These are phyloP conservation scores for Penicillium flavigenum DNA, from an alignment of 495 filamentous ascomycete species.

Conservation along the genomic window DNA sequence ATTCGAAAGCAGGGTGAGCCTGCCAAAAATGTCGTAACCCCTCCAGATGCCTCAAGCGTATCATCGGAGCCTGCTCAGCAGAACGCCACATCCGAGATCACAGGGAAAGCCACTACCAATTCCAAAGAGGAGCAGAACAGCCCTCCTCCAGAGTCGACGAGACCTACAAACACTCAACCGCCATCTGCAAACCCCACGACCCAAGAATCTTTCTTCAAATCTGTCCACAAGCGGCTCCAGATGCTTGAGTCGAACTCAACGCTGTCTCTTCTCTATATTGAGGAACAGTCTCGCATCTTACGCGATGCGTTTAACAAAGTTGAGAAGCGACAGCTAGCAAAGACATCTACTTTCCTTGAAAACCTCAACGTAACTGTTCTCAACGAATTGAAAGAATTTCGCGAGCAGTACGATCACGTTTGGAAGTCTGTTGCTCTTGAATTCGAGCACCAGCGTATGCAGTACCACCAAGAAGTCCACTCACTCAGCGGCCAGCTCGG, in stretches of 20 bases:
- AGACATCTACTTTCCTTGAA: slow-evolving; percentile 78
- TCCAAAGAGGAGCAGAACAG: slow-evolving; percentile 36
- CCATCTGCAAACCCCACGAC: slow-evolving; percentile 72
- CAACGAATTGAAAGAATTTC: slow-evolving; percentile 75
- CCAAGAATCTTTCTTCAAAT: slow-evolving; percentile 97
- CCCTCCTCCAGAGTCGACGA: slow-evolving; percentile 39
- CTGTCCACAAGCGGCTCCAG: slow-evolving; percentile 86
- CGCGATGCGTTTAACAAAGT: slow-evolving; percentile 89
- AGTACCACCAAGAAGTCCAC: slow-evolving; percentile 74
- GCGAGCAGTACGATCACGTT: slow-evolving; percentile 88
- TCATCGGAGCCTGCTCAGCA: slow-evolving; percentile 26
- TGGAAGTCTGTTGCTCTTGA: slow-evolving; percentile 94
- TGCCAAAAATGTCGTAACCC: slow-evolving; percentile 15
- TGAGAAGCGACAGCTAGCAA: slow-evolving; percentile 81
- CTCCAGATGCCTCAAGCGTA: slow-evolving; percentile 24
- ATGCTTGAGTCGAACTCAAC: slow-evolving; percentile 90
- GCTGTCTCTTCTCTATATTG: slow-evolving; percentile 91
- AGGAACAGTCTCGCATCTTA: slow-evolving; percentile 88
- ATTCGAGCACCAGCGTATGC: slow-evolving; percentile 80
- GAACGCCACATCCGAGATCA: slow-evolving; percentile 27
- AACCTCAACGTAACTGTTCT: slow-evolving; percentile 83
- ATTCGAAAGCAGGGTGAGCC: slow-evolving; percentile 25
- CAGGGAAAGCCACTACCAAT: slow-evolving; percentile 20
- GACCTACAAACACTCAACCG: slow-evolving; percentile 54
- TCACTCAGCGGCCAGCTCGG: slow-evolving; percentile 79